A percentile compares a stretch with the other conserved stretches of the same genome.
Evolutionary conservation across 257 asterid species (phyloP).

Genomic region (Capsicum rhomboideum): DNA sequence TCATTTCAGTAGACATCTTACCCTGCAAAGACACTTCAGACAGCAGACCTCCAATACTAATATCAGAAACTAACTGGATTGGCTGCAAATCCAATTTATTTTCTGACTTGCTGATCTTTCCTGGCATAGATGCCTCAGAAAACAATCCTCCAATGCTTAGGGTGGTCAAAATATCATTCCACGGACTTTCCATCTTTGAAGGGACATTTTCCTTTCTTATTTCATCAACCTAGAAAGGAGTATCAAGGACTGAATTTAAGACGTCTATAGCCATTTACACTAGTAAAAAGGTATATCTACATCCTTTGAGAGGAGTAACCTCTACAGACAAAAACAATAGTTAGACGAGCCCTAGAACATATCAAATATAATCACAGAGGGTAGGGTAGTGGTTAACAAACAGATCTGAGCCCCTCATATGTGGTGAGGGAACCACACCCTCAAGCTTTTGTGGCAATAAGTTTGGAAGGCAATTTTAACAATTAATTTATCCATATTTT

Average conservation of each 20-base stretch:
- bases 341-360: not conserved
- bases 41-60: slow-evolving; percentile 69
- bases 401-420: not conserved
- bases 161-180: slow-evolving; percentile 75
- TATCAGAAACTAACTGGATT: slow-evolving; percentile 29
- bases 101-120: slow-evolving; percentile 31
- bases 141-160: slow-evolving; percentile 85
- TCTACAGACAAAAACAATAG: not conserved
- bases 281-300: not conserved
- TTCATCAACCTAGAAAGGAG: slow-evolving; percentile 42
- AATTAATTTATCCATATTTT: not conserved
- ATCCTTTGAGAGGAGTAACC: not conserved
- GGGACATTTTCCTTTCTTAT: slow-evolving; percentile 20
- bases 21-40: slow-evolving; percentile 70
- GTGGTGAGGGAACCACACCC: not conserved
- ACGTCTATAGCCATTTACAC: not conserved
- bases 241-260: not conserved
- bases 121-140: slow-evolving; percentile 68
- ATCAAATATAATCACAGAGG: not conserved
- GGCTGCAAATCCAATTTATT: slow-evolving; percentile 34
- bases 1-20: slow-evolving; percentile 30
- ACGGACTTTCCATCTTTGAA: slow-evolving; percentile 21
- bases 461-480: not conserved
- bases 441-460: not conserved
- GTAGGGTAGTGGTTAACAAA: not conserved